Evolutionary conservation across 495 filamentous ascomycete genomes (phyloP).

Genomic region (Darksidea phi): DNA sequence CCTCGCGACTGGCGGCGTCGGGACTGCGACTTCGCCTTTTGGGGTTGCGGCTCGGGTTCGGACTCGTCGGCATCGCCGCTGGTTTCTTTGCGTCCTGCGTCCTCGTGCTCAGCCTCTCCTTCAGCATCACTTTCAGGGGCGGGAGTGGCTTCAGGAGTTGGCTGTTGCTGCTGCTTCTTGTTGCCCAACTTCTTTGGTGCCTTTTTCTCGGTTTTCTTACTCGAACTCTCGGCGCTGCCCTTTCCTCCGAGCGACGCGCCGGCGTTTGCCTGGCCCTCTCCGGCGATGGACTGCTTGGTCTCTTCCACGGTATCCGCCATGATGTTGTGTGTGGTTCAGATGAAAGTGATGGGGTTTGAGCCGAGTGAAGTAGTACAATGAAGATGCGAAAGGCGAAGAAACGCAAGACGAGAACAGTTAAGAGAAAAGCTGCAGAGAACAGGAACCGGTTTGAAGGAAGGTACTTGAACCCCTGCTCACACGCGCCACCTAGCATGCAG

Average conservation of each 20-base stretch:
- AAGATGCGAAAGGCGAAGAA: slow-evolving; percentile 4
- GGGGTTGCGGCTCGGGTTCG: slow-evolving; percentile 38
- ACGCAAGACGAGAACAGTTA: slow-evolving; percentile 16
- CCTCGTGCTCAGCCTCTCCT: slow-evolving; percentile 37
- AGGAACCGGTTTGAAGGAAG: slow-evolving; percentile 37
- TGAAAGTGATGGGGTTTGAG: neutral
- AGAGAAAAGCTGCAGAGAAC: slow-evolving; percentile 25
- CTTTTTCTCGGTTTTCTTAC: slow-evolving; percentile 43
- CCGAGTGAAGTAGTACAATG: neutral
- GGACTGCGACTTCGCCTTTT: slow-evolving; percentile 37
- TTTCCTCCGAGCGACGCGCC: slow-evolving; percentile 36
- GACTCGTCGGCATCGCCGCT: slow-evolving; percentile 35
- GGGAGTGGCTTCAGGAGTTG: slow-evolving; percentile 42
- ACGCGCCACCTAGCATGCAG: slow-evolving; percentile 26
- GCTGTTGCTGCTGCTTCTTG: slow-evolving; percentile 43
- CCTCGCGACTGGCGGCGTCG: slow-evolving; percentile 45
- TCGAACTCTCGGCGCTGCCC: slow-evolving; percentile 36
- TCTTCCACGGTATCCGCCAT: slow-evolving; percentile 39
- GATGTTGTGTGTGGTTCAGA: slow-evolving; percentile 26
- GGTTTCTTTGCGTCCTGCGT: slow-evolving; percentile 30
- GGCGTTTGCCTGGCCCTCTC: slow-evolving; percentile 42
- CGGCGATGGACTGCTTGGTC: slow-evolving; percentile 39
- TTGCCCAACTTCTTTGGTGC: slow-evolving; percentile 46
- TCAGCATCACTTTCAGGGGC: slow-evolving; percentile 39
- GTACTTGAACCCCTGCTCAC: slow-evolving; percentile 21